Base-by-base conservation (phyloP, 2,329 filamentous ascomycete species). In the Coniochaeta ligniaria region DNA sequence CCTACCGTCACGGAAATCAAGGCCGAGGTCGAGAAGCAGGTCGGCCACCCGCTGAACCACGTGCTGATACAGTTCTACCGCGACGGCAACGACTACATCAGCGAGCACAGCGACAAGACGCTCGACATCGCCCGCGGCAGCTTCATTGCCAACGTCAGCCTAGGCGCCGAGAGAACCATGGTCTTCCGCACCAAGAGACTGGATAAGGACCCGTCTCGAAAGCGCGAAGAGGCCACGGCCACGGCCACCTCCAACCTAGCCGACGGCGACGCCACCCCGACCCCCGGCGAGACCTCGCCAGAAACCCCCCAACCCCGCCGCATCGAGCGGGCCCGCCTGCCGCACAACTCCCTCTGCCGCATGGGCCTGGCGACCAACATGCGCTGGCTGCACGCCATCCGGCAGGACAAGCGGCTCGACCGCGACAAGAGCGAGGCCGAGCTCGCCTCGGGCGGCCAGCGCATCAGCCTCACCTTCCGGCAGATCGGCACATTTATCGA, bases 91-190 rank as follows among this genome's bases (percentile, higher is more conserved):
- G 95, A 99, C 74, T 92, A 92, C 71, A 99, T 99, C 63, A 95
- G 91, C 0, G 95, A 99, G 71, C 95, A 99, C 70, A 96, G 92
- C 43, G 95, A 99, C 72, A 99, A 99, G 76, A 96, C 94, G 0
- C 79, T 99, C 26, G 95, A 99, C 71, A 95, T 99, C 60, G 87
- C 86, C 14, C 85, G 83, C 28, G 86, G 82, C 5, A 95, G 90
- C 26, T 93, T 82, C 62, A 96, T 99, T 66, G 92, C 93, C 65
- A 99, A 98, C 70, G 86, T 96, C 57, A 96, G 92, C 65, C 82
- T 98, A n/a, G 95, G 95, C 1, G 93, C 94, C 0, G 88, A 96
- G 74, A 83, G 95, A 59, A 93, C 87, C 2, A 97, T 98, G 93
- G 83, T 90, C 0, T 83, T 99, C 38, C 86, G 95, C 58, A 94